These are phyloP conservation scores for Acaromyces ingoldii DNA, from an alignment of 1,284 basidiomycete species.

Conservation along the genomic window DNA sequence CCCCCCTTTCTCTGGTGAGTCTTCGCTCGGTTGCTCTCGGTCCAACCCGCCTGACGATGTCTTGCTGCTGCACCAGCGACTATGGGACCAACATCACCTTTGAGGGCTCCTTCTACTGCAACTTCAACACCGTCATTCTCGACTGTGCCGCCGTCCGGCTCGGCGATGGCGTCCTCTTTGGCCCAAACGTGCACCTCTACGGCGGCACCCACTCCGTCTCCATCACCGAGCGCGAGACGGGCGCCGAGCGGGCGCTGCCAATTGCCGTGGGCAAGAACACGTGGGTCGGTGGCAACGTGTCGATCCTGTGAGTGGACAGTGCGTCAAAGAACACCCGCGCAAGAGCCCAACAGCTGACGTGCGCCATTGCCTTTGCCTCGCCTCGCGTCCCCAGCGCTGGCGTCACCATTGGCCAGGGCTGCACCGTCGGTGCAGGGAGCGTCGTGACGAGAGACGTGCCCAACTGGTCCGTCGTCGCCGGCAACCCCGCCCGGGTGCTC, in stretches of 20 bases:
- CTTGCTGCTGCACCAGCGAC: slow-evolving; percentile 13
- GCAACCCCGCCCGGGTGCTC: slow-evolving; percentile 55
- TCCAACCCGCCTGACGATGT: neutral
- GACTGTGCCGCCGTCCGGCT: slow-evolving; percentile 33
- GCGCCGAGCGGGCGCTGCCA: slow-evolving; percentile 32
- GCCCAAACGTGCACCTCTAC: slow-evolving; percentile 37
- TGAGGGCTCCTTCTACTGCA: slow-evolving; percentile 37
- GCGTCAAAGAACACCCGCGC: neutral
- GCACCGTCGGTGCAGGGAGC: slow-evolving; percentile 55
- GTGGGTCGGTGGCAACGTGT: slow-evolving; percentile 53
- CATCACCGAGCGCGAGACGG: slow-evolving; percentile 29
- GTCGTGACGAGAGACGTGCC: slow-evolving; percentile 56
- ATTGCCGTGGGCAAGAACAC: slow-evolving; percentile 30
- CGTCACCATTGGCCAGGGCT: slow-evolving; percentile 55
- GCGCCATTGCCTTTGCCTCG: neutral
- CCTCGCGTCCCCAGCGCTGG: slow-evolving; percentile 35
- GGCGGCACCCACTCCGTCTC: slow-evolving; percentile 32
- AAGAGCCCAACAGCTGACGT: neutral
- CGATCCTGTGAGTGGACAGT: slow-evolving; percentile 43
- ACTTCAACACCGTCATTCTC: slow-evolving; percentile 36
- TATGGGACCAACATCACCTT: slow-evolving; percentile 42
- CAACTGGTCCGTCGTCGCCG: slow-evolving; percentile 53
- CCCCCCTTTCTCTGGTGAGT: slow-evolving; percentile 23
- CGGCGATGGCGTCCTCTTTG: slow-evolving; percentile 36
- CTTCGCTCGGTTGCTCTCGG: neutral